A percentile compares a stretch with the other conserved stretches of the same genome.
These are phyloP conservation scores for Arxiozyma slooffiae DNA, from an alignment of 1,139 yeast genomes.

Conservation along the genomic window DNA sequence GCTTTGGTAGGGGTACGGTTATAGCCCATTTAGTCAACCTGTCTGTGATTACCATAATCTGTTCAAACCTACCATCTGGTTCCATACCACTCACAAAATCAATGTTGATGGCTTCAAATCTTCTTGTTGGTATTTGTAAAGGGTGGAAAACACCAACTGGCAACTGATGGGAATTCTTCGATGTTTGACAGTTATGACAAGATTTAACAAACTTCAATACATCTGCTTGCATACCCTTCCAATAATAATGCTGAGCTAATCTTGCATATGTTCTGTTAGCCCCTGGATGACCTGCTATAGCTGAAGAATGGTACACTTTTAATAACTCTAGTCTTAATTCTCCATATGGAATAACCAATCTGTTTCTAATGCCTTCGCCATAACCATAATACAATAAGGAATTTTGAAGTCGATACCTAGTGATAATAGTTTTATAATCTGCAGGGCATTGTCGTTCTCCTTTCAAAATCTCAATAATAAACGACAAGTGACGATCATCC, in stretches of 20 bases:
- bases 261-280: neutral
- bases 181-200: neutral
- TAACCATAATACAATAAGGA: neutral
- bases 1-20: neutral
- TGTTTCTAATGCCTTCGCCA: neutral
- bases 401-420: neutral
- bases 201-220: neutral
- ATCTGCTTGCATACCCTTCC: neutral
- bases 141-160: conserved; percentile 1
- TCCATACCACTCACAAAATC: conserved; percentile 2
- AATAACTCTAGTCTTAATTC: neutral
- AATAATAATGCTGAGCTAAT: neutral
- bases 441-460: neutral
- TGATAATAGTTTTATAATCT: neutral
- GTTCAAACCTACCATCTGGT: neutral
- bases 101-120: neutral
- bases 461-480: neutral
- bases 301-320: neutral
- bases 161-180: neutral
- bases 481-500: neutral
- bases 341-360: neutral
- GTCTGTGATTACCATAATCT: conserved; percentile 1
- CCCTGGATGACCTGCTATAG: neutral
- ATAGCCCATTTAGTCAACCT: conserved; percentile 1
- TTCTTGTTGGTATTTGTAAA: neutral